Evolutionary conservation across 805 yeast species (phyloP), one percentile per base, ranked within the genome.

Genomic region (Barnettozyma sucrosica): DNA sequence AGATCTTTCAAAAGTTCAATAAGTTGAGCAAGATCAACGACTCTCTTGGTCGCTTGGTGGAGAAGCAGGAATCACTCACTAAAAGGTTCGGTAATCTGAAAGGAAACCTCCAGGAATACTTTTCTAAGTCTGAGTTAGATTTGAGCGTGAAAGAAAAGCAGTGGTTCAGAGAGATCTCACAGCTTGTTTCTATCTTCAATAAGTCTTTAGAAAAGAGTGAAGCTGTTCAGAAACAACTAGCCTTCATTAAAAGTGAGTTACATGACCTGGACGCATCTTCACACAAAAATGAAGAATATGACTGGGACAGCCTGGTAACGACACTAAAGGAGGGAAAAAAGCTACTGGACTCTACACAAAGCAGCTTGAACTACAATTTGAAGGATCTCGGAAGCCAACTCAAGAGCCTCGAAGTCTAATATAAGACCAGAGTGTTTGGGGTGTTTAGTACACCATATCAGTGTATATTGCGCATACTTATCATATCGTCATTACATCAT

Each of bases 121-220:
- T 38, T 7, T 23, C 43, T 16, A 36, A 26, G 4, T 18, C 44
- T 37, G 62, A 66, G 7, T 45, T 61, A 14, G 66, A 71, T 0
- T 54, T 76, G 28, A 66, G 71, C 43, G 60, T 59, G 4, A 58
- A 67, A 10, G 83, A 78, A 55, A 61, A 63, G 45, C 59, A 53
- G 23, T 78, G 81, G 80, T 66, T 72, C 47, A 64, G 59, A 28
- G 79, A 75, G 53, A 61, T 77, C 8, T 65, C 62, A 39, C 55
- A 51, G 11, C 64, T 64, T 23, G 65, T 65, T 0, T 28, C 56
- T 3, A 49, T 53, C 11, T 66, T 69, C 55, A 69, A 69, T 52
- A 52, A 53, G 9, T 57, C 60, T 30, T 66, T 67, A 1, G 56
- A 57, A 16, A 57, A 54, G 41, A 66, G 57, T 43, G 51, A 51